Evolutionary conservation across 2,329 filamentous ascomycete species (phyloP).

Genomic region (Aspergillus brasiliensis): DNA sequence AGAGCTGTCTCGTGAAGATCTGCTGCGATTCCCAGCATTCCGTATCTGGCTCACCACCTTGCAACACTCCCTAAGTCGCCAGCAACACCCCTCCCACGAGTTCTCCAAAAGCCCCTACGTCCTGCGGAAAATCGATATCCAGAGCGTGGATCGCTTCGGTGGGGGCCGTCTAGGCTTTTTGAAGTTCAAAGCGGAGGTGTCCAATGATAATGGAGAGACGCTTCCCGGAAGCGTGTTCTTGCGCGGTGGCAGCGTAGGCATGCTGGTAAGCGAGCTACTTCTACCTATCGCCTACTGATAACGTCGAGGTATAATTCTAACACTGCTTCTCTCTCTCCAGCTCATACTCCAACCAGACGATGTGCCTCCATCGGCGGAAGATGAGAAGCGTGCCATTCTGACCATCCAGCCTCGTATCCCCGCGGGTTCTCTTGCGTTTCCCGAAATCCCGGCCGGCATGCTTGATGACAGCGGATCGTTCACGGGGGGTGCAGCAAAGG

Average conservation of each 20-base stretch:
- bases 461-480: constrained; percentile 58
- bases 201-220: constrained; percentile 53
- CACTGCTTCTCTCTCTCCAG: constrained; percentile 29
- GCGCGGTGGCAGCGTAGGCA: constrained; percentile 60
- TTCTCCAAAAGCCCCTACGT: constrained; percentile 56
- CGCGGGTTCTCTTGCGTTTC: constrained; percentile 56
- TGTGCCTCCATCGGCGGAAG: constrained; percentile 41
- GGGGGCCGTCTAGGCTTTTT: constrained; percentile 56
- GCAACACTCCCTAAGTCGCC: constrained; percentile 50
- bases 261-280: constrained; percentile 47
- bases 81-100: constrained; percentile 49
- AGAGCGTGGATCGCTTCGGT: constrained; percentile 58
- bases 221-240: constrained; percentile 61
- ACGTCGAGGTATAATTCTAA: neutral
- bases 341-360: constrained; percentile 59
- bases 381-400: constrained; percentile 53
- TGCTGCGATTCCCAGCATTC: constrained; percentile 57
- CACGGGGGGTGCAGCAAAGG: constrained; percentile 57
- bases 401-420: constrained; percentile 61
- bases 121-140: constrained; percentile 56
- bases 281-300: neutral
- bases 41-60: constrained; percentile 57
- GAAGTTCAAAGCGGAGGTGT: constrained; percentile 58
- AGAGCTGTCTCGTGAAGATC: constrained; percentile 47
- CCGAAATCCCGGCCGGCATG: constrained; percentile 64